Base-by-base conservation (phyloP, 257 asterid genomes). In the Thymus quinquecostatus region DNA sequence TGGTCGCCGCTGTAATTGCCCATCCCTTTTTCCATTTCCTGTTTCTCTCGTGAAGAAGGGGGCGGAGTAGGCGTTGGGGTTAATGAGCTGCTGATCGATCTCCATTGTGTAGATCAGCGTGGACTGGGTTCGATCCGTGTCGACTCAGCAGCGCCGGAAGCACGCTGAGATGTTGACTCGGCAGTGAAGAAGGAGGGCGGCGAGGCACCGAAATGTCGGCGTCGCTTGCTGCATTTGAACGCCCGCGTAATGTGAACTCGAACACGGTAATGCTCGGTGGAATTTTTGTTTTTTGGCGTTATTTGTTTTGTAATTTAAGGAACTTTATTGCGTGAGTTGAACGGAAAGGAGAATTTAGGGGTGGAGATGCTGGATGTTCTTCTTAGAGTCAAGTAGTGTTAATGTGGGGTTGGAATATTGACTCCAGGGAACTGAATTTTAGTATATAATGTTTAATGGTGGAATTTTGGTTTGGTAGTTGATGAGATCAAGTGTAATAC, bases 201-300 rank as follows among this genome's bases (percentile, higher is more conserved):
- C 47, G 47, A 36, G 28, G 12, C 34, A 47, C 69, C 21, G 70
- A 82, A 84, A 91, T 91, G 97, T 84, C 96, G 77, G 92, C 91
- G 61, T 75, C 96, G 61, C 79, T 91, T 30, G 85, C 95, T 64
- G 88, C 96, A 76, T 83, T 87, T 79, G 93, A 92, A 72, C 93
- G 93, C 65, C 90, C 97, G 59, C 95, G 96, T 13, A 76, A 79
- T 66, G 89, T 87, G 43, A 79, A 86, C 72, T 79, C 96, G 2
- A 89, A 92, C 73, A 77, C 93, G 95, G 97, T 92, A 86, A 68
- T 82, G 66, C 56, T 56, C 73, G 51, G 6, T 3, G 38, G 29
- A 62, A 0, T 63, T 38, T n/a, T 30, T 44, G 56, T 4, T 7
- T 32, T 36, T 61, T 13, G 76, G 38, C 47, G 10, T 59, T 59